Evolutionary conservation across 2,329 filamentous ascomycete genomes (phyloP), one percentile per base, ranked within the genome.

Genomic region (Myriosclerotinia scirpicola): DNA sequence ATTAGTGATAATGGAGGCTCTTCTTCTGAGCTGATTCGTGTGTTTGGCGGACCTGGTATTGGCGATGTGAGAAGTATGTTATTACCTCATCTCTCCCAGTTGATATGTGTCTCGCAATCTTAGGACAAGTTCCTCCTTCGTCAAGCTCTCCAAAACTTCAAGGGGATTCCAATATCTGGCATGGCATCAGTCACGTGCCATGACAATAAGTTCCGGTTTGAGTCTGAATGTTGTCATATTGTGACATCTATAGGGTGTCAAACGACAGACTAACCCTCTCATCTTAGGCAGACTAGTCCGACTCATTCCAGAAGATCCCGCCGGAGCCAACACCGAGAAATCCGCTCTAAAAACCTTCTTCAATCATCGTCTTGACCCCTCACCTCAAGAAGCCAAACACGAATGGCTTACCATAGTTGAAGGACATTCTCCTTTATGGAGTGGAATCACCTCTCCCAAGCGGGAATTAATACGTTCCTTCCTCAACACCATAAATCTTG

Each of bases 1-100:
- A 97, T 97, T 76, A 95, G 91, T 71, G 94, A 98, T 79, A 98
- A 98, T 78, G 94, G 94, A 59, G 94, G 94, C 50, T 96, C 91
- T 73, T 96, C 93, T 2, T 96, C 92, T 54, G 94, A 98, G 80
- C 82, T 97, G 74, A 96, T 97, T 71, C 86, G 95, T 46, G 93
- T 98, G 46, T 95, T 98, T 79, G 95, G 94, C 17, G 95, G 95
- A 1, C 94, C 94, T 71, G 94, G 94, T 3, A 83, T 93, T 74
- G 90, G 90, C 66, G 90, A 93, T 79, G 85, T 93, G 36, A 83
- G 90, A 76, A 91, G 89, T 90, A 80, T 71, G 84, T 79, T 40
- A 34, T 63, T n/a, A n/a, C 38, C 30, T 52, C 17, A 38, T 50
- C 50, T 60, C 46, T 22, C 15, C 22, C 12, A 20, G n/a, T 38